Percentiles rank a stretch among this genome's conserved stretches.
These are phyloP conservation scores for Aurinia saxatilis DNA, from an alignment of 345 rosid genomes.

Conservation along the genomic window DNA sequence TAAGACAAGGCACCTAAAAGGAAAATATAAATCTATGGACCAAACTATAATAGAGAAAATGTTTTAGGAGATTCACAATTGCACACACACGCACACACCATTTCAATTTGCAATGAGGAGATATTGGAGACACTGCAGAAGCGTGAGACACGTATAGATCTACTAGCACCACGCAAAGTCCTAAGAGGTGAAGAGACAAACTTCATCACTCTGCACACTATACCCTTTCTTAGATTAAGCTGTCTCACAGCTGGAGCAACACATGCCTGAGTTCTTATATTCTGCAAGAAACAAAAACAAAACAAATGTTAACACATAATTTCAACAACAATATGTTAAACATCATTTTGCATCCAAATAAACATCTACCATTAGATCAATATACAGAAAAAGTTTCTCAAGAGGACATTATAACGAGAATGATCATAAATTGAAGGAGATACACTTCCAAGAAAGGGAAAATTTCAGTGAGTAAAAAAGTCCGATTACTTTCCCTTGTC, in stretches of 20 bases:
- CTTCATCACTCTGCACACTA: constrained; percentile 60
- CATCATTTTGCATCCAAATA: no score
- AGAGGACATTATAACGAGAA: no score
- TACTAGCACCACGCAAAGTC: constrained; percentile 79
- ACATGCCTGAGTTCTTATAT: constrained; percentile 47
- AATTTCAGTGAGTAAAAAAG: no score
- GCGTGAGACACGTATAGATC: constrained; percentile 62
- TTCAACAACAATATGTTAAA: no score
- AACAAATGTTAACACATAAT: no score
- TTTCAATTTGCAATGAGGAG: constrained; percentile 82
- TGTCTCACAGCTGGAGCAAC: constrained; percentile 71
- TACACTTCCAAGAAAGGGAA: no score
- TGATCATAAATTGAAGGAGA: no score
- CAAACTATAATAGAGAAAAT: not conserved
- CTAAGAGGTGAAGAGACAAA: constrained; percentile 59
- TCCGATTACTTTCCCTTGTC: no score
- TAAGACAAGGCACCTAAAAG: constrained; percentile 82
- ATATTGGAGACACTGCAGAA: constrained; percentile 75
- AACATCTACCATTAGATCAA: not conserved
- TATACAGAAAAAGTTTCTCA: no score
- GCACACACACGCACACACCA: constrained; percentile 44
- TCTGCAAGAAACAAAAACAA: not conserved
- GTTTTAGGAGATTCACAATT: not conserved
- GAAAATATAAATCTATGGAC: not conserved
- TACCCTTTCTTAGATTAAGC: constrained; percentile 74